These are phyloP conservation scores for Colletotrichum ledebouriae DNA, from an alignment of 2,329 filamentous ascomycete genomes.

Conservation along the genomic window DNA sequence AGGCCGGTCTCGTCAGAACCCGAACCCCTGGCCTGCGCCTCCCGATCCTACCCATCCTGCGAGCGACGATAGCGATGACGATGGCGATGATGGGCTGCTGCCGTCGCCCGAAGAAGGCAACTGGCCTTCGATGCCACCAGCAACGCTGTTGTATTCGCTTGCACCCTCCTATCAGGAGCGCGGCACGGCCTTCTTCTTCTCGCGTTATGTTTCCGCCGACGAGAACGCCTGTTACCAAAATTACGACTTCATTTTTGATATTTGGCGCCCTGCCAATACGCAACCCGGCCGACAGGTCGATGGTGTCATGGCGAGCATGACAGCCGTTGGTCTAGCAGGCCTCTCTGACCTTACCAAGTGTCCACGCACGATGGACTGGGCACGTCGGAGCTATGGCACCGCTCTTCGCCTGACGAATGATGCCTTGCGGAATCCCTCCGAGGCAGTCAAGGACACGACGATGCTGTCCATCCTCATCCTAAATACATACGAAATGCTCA, in stretches of 20 bases:
- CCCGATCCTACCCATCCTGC: background rate
- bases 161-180: conserved; percentile 56
- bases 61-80: conserved; percentile 45
- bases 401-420: conserved; percentile 65
- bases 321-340: conserved; percentile 67
- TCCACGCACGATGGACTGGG: conserved; percentile 59
- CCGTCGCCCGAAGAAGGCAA: conserved; percentile 51
- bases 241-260: conserved; percentile 66
- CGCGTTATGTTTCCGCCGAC: conserved; percentile 63
- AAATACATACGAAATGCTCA: conserved; percentile 67
- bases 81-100: conserved; percentile 41
- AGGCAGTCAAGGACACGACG: conserved; percentile 63
- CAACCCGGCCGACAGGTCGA: conserved; percentile 54
- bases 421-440: conserved; percentile 60
- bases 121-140: conserved; percentile 49
- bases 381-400: conserved; percentile 64
- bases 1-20: conserved; percentile 5
- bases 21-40: conserved; percentile 15
- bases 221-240: conserved; percentile 62
- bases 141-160: conserved; percentile 50
- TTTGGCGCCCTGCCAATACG: conserved; percentile 62
- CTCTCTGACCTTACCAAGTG: conserved; percentile 61
- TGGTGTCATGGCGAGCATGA: conserved; percentile 65
- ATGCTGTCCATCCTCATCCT: conserved; percentile 67
- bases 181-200: conserved; percentile 65